Evolutionary conservation across 2,329 filamentous ascomycete species (phyloP).

Genomic region (Botrytis byssoidea): DNA sequence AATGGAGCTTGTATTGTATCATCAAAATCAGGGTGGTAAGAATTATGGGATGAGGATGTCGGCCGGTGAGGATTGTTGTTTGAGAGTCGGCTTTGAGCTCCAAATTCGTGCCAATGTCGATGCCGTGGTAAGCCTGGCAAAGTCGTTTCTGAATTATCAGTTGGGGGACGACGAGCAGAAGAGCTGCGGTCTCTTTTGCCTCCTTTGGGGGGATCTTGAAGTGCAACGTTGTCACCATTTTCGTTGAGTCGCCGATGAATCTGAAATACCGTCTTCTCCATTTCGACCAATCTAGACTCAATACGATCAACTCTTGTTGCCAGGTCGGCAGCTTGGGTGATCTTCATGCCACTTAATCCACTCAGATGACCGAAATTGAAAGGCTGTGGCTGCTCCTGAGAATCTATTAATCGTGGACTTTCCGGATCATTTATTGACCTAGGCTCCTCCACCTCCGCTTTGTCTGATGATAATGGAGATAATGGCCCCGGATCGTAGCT

Average conservation of each 20-base stretch:
- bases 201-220: slow-evolving; percentile 33
- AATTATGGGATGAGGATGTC: slow-evolving; percentile 32
- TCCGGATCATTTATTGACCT: slow-evolving; percentile 39
- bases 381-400: slow-evolving; percentile 47
- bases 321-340: slow-evolving; percentile 54
- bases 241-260: slow-evolving; percentile 21
- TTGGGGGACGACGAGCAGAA: slow-evolving; percentile 29
- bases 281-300: slow-evolving; percentile 51
- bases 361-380: slow-evolving; percentile 54
- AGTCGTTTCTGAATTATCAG: slow-evolving; percentile 32
- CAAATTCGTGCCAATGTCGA: slow-evolving; percentile 24
- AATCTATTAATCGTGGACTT: slow-evolving; percentile 23
- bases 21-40: slow-evolving; percentile 30
- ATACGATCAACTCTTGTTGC: slow-evolving; percentile 53
- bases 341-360: slow-evolving; percentile 55
- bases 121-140: slow-evolving; percentile 28
- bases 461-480: slow-evolving; percentile 52
- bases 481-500: slow-evolving; percentile 54
- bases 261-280: slow-evolving; percentile 45
- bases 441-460: slow-evolving; percentile 41
- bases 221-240: slow-evolving; percentile 23
- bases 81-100: slow-evolving; percentile 27
- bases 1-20: slow-evolving; percentile 26
- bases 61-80: slow-evolving; percentile 32
- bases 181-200: slow-evolving; percentile 24